Evolutionary conservation across 768 basidiomycete genomes (phyloP), one percentile per base, ranked within the genome.

Genomic region (Ephemerocybe angulata): DNA sequence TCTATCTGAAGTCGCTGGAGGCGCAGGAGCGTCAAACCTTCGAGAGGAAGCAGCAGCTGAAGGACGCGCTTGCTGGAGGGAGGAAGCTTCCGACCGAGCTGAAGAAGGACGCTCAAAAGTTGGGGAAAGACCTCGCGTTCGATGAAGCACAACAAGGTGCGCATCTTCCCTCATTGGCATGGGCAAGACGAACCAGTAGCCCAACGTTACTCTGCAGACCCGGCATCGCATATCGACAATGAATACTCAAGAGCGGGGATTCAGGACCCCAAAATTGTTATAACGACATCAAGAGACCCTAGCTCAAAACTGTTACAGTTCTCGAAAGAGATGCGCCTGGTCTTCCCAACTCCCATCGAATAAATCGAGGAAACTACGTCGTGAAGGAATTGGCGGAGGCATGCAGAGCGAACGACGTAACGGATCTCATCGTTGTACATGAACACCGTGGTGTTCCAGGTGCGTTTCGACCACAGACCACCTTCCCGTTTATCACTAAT

Each of bases 311-410:
- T 99, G 27, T 74, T 93, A 38, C 97, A 99, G 65, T 99, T 98
- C 63, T 79, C 97, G 43, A 98, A 98, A 95, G 97, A 99, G 83
- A 87, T 98, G 76, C 87, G 97, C 46, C 83, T 99, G 2, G 91
- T 98, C 15, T 94, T 98, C 97, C 97, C 28, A 98, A 98, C 69
- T 89, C 97, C 0, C 86, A 92, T 67, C 85, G 97, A 59, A 91
- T 99, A 52, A 99, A 99, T 66, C 85, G 97, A 60, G 97, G 97
- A 72, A 95, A 94, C 69, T 98, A 98, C 66, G 92, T 98, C 52
- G 88, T 98, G 33, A 90, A 90, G 67, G 95, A 98, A 62, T 77
- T 99, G 12, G 88, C 95, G 19, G 93, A 93, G 54, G 93, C 95
- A 10, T 99, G 97, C 69, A 82, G 93, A 66, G 86, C 95, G 10